Conservation (phyloP, 805 yeast genomes). For the Wickerhamomyces hampshirensis region DNA sequence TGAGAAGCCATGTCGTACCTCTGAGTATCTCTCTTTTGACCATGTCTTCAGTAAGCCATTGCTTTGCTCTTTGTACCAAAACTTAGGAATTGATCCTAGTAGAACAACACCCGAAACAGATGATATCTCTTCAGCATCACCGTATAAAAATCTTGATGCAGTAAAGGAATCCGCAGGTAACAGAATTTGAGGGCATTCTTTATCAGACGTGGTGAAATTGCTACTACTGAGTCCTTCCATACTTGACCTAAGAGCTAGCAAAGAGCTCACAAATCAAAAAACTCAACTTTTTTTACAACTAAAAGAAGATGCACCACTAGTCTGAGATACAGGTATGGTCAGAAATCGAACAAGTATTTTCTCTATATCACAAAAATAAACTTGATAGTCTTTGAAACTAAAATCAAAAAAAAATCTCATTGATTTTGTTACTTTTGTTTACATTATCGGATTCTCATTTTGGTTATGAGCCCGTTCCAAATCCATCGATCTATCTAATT, state of each 20-base stretch:
- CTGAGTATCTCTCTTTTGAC: constrained; percentile 5
- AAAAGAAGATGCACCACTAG: too few relatives aligned
- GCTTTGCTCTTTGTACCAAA: constrained; percentile 44
- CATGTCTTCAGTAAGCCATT: constrained; percentile 23
- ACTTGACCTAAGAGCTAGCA: background rate
- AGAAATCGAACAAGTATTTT: too few relatives aligned
- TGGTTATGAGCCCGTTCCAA: background rate
- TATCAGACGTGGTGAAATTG: background rate
- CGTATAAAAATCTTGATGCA: constrained; percentile 52
- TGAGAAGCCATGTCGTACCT: constrained; percentile 4
- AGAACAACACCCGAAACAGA: constrained; percentile 43
- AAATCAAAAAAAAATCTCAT: too few relatives aligned
- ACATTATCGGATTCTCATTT: background rate
- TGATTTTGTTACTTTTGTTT: background rate
- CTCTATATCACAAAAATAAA: too few relatives aligned
- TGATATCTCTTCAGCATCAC: constrained; percentile 43
- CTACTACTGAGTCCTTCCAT: background rate
- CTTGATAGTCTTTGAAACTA: too few relatives aligned
- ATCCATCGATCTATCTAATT: too few relatives aligned
- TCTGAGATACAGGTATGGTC: too few relatives aligned
- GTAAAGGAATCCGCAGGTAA: constrained; percentile 42
- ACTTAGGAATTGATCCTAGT: constrained; percentile 54
- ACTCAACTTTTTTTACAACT: too few relatives aligned
- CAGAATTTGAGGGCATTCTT: background rate
- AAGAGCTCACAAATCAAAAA: too few relatives aligned